Evolutionary conservation across 2,329 filamentous ascomycete genomes (phyloP).

Genomic region (Bipolaris oryzae): DNA sequence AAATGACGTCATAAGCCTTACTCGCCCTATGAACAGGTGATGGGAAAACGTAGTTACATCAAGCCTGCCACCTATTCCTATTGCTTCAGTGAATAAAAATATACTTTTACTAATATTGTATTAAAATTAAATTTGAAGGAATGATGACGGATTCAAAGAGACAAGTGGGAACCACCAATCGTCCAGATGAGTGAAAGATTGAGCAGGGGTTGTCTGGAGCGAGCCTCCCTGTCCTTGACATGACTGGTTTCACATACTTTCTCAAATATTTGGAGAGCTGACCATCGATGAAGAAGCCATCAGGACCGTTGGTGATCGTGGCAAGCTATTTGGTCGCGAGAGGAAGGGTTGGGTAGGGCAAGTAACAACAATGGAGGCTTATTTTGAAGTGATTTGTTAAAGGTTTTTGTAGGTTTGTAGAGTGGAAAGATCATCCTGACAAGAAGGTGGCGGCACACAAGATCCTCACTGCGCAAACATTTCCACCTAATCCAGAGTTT

Average conservation of each 20-base stretch:
- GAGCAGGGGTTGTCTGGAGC: background rate
- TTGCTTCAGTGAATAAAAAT: background rate
- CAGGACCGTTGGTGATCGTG: background rate
- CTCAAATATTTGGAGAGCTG: background rate
- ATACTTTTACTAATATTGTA: background rate
- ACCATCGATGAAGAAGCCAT: background rate
- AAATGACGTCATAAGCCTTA: background rate
- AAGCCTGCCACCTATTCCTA: background rate
- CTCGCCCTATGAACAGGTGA: background rate
- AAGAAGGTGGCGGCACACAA: conserved; percentile 66
- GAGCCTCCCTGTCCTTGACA: background rate
- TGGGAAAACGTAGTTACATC: background rate
- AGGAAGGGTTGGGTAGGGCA: background rate
- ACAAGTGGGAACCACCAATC: background rate
- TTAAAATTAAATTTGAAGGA: background rate
- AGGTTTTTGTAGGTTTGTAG: conserved; percentile 55
- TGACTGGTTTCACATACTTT: background rate
- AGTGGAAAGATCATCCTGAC: conserved; percentile 61
- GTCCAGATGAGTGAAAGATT: background rate
- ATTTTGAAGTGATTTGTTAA: background rate
- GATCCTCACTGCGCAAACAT: conserved; percentile 59
- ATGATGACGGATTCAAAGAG: background rate
- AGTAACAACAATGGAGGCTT: background rate
- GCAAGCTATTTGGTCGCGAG: background rate
- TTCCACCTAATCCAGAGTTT: conserved; percentile 56